Conservation (phyloP, 805 yeast species). For the Saturnispora hagleri region DNA sequence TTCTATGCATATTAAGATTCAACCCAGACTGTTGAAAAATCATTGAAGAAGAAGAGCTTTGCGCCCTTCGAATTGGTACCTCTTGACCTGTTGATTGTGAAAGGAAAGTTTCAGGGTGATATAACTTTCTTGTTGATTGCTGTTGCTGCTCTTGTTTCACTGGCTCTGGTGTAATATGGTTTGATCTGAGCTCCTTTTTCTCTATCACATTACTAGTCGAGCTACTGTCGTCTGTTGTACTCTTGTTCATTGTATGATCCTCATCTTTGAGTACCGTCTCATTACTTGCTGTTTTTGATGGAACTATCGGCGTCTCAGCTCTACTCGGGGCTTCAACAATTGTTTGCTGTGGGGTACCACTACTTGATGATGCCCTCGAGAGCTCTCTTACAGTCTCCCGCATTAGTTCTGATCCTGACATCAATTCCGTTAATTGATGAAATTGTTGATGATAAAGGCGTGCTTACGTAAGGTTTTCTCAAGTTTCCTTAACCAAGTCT, state of each 20-base stretch:
- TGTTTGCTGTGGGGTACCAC: not conserved
- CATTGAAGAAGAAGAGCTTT: conserved; percentile 12
- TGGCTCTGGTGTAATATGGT: not conserved
- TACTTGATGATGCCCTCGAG: not conserved
- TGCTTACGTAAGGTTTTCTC: not conserved
- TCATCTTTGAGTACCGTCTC: not conserved
- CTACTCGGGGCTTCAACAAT: not conserved
- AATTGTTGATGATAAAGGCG: not conserved
- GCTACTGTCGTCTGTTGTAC: not conserved
- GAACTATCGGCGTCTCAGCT: not conserved
- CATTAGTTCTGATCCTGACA: not conserved
- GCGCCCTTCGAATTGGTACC: conserved; percentile 4
- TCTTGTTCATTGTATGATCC: not conserved
- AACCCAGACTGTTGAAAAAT: conserved; percentile 21
- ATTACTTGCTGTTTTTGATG: not conserved
- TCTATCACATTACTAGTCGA: not conserved
- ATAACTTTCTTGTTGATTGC: conserved; percentile 2
- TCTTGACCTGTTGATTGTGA: conserved; percentile 49
- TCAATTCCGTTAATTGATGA: not conserved
- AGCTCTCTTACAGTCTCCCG: not conserved
- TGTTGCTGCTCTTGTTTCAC: not conserved
- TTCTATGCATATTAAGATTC: conserved; percentile 7
- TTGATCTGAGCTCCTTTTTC: not conserved
- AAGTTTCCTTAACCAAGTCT: too few relatives aligned
- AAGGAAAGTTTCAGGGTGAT: conserved; percentile 19